Base-by-base conservation (phyloP, 1,139 yeast species). In the Saccharomycopsis crataegensis region DNA sequence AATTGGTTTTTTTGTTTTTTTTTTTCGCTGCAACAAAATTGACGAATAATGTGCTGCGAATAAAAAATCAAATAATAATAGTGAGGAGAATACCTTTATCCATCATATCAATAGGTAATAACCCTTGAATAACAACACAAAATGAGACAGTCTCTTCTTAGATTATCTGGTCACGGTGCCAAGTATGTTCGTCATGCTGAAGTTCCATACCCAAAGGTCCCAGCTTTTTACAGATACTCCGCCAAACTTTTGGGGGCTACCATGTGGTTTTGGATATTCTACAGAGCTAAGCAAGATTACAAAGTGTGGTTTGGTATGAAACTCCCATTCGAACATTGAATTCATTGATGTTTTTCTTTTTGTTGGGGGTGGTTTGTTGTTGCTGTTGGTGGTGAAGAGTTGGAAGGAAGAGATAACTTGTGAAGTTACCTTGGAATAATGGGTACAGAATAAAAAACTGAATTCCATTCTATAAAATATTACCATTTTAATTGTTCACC, bases 251-350 rank as follows among this genome's bases (percentile, higher is more conserved):
- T 86, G 53, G 94, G 95, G 8, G 94, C 91, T 48, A 78, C 89
- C 59, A 83, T 86, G 91, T 86, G 93, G 90, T 86, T 86, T 69
- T 86, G 88, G 84, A 78, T 86, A 60, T 77, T 86, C 67, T 86
- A 85, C 76, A 75, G 95, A 68, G 73, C 86, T 50, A 82, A 84
- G 69, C 84, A 85, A 69, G 91, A 81, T 61, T 82, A 81, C 59
- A 79, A 80, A 57, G 80, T 78, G 43, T 77, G 81, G 75, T 73
- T 76, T 62, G 83, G 59, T 16, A 46, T 56, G 58, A 59, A 56
- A 54, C 51, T 56, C 16, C 58, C 58, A 48, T 54, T 56, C 51
- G 58, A 56, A 31, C 58, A 56, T 41, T 56, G 28, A 42, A 28
- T 14, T 12, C 12, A 3, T 22, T 4, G 4, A 22, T 22, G 28